A percentile compares a stretch with the other conserved stretches of the same genome.
Conservation (phyloP, 2,329 filamentous ascomycete genomes). For the Chaetomiaceae sp. region DNA sequence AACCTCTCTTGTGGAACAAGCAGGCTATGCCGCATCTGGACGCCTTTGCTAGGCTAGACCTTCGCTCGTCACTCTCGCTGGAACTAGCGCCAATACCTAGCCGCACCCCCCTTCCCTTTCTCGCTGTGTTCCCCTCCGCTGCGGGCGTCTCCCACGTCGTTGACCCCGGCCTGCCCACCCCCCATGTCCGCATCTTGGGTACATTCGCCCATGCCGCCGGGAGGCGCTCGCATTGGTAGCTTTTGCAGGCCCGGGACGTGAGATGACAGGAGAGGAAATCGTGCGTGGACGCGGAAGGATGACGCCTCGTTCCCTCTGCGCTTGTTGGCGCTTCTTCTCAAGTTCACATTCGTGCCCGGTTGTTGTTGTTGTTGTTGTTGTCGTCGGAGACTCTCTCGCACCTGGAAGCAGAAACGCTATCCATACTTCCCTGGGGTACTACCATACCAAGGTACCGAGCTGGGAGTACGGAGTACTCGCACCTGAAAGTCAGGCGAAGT, state of each 20-base stretch:
- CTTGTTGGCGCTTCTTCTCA: neutral
- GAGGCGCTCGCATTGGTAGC: slow-evolving; percentile 5
- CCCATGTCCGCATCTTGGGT: slow-evolving; percentile 3
- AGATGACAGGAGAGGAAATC: neutral
- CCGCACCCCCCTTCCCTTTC: slow-evolving; percentile 7
- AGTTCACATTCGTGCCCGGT: no score
- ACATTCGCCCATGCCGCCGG: neutral
- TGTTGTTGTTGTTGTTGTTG: no score
- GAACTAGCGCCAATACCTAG: slow-evolving; percentile 4
- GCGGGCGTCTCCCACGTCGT: neutral
- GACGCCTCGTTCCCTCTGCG: neutral
- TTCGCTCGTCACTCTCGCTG: slow-evolving; percentile 1
- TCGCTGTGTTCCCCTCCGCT: neutral
- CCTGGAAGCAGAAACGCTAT: neutral
- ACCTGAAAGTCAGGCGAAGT: no score
- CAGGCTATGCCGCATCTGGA: slow-evolving; percentile 20
- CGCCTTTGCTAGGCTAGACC: slow-evolving; percentile 9
- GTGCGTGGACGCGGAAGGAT: neutral
- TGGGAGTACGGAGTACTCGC: no score
- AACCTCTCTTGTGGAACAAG: slow-evolving; percentile 1
- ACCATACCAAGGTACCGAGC: no score
- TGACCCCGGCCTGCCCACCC: neutral
- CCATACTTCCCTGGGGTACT: no score
- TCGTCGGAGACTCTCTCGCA: neutral
- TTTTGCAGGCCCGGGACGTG: neutral